Conservation (phyloP, 2,329 filamentous ascomycete species). For the Plectosphaerella sp. region DNA sequence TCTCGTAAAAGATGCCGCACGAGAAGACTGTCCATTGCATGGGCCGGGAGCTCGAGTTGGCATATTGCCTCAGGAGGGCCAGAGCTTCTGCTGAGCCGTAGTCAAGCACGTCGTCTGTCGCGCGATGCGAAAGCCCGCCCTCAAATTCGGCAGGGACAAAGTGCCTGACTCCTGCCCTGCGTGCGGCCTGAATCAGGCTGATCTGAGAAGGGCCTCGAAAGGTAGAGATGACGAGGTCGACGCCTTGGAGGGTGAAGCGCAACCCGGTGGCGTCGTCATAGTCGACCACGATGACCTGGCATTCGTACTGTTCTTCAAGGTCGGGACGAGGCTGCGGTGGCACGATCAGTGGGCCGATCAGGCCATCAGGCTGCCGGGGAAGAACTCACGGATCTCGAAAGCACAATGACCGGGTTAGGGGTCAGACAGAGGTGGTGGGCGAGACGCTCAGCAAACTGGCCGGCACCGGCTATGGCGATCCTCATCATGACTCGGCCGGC, state of each 20-base stretch:
- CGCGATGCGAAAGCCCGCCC: conserved; percentile 53
- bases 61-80: conserved; percentile 50
- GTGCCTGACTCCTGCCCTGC: conserved; percentile 56
- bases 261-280: conserved; percentile 57
- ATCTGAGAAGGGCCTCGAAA: conserved; percentile 63
- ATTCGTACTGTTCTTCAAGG: conserved; percentile 46
- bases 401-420: conserved; percentile 64
- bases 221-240: conserved; percentile 73
- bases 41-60: conserved; percentile 33
- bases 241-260: conserved; percentile 62
- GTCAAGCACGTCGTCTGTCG: conserved; percentile 54
- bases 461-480: conserved; percentile 42
- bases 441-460: conserved; percentile 39
- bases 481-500: conserved; percentile 36
- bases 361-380: neutral
- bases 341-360: conserved; percentile 17
- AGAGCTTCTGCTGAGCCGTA: conserved; percentile 54
- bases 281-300: conserved; percentile 66
- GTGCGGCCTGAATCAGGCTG: conserved; percentile 67
- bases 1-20: conserved; percentile 72
- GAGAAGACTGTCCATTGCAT: conserved; percentile 69
- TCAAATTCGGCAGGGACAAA: conserved; percentile 77
- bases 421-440: conserved; percentile 56
- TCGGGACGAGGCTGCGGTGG: conserved; percentile 44
- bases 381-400: conserved; percentile 56